Evolutionary conservation across 164 flowering plant genomes (phyloP).

Genomic region (Magnolia changhungtana): DNA sequence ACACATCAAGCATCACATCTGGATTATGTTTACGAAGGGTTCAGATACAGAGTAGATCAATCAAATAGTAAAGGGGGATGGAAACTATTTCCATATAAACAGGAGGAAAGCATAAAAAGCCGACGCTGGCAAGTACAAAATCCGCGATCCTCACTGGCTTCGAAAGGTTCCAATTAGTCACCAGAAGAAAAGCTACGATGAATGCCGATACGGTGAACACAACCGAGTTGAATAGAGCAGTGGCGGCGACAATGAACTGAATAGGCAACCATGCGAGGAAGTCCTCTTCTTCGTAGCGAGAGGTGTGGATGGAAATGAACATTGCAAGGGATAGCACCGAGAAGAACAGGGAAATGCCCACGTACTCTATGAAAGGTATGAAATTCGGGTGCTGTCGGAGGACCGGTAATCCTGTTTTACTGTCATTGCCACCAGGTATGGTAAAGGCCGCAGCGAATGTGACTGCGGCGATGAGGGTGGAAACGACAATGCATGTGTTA

Average conservation of each 20-base stretch:
- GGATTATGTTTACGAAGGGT: too few relatives aligned
- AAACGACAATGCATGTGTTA: slow-evolving; percentile 2
- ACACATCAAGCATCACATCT: too few relatives aligned
- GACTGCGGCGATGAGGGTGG: slow-evolving; percentile 4
- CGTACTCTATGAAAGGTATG: not conserved
- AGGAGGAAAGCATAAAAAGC: not conserved
- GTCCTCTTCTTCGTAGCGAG: not conserved
- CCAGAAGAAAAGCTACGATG: not conserved
- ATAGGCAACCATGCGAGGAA: not conserved
- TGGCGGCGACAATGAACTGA: not conserved
- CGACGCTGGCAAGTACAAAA: not conserved
- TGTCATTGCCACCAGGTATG: slow-evolving; percentile 1
- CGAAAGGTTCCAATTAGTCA: not conserved
- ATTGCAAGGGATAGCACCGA: not conserved
- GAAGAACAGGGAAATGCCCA: not conserved
- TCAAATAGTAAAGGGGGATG: too few relatives aligned
- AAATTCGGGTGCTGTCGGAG: not conserved
- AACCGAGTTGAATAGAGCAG: not conserved
- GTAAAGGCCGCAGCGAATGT: slow-evolving; percentile 6
- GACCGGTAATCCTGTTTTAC: not conserved
- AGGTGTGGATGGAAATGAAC: not conserved
- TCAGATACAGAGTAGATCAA: too few relatives aligned
- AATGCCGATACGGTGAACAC: not conserved
- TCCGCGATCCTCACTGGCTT: not conserved
- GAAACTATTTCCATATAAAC: not conserved